Conservation (phyloP, 225 moss, liverwort and hornwort species). For the Physcomitrellopsis africana region DNA sequence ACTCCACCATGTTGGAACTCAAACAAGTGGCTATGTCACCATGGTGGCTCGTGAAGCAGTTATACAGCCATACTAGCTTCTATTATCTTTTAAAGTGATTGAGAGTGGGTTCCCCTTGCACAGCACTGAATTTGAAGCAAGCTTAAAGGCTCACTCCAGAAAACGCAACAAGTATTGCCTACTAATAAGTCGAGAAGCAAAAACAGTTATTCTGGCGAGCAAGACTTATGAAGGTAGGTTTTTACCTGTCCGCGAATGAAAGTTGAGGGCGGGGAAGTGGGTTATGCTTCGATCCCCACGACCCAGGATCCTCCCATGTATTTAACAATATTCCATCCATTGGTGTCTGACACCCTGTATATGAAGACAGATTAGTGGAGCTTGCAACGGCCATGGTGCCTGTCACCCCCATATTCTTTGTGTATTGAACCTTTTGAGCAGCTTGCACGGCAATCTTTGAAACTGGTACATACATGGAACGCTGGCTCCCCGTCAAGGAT, state of each 20-base stretch:
- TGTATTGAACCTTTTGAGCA: conserved; percentile 47
- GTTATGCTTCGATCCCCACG: conserved; percentile 60
- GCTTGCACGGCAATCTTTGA: conserved; percentile 55
- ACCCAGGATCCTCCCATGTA: conserved; percentile 60
- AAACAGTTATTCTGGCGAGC: neutral
- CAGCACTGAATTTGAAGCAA: too few relatives aligned
- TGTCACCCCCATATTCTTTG: conserved; percentile 42
- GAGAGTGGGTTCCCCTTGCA: neutral
- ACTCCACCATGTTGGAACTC: neutral
- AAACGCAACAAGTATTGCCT: neutral
- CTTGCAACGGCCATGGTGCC: conserved; percentile 26
- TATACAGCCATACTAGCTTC: neutral
- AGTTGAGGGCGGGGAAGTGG: conserved; percentile 59
- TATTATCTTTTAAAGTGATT: neutral
- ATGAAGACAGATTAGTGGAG: conserved; percentile 39
- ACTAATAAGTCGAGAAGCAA: conserved; percentile 4
- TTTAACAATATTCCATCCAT: conserved; percentile 45
- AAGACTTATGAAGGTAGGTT: neutral
- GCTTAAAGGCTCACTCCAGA: too few relatives aligned
- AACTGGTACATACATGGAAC: conserved; percentile 48
- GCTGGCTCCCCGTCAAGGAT: conserved; percentile 44
- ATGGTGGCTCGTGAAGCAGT: neutral
- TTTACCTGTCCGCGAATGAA: conserved; percentile 69
- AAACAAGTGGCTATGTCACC: neutral
- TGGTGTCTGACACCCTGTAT: conserved; percentile 30